Evolutionary conservation across 192 early-diverging fungal genomes (phyloP).

Genomic region (Phycomyces nitens): DNA sequence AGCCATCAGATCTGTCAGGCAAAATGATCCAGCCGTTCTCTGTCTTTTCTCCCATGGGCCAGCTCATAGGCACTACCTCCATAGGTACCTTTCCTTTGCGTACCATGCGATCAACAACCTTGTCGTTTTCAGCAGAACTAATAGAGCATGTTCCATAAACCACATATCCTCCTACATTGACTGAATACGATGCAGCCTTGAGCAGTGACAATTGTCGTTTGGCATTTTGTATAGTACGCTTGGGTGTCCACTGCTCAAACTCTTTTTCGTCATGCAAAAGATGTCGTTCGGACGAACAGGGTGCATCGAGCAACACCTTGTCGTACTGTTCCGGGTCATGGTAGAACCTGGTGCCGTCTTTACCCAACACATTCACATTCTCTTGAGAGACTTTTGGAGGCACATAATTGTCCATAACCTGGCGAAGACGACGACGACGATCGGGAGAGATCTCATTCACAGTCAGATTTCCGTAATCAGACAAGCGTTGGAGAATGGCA

Average conservation of each 20-base stretch:
- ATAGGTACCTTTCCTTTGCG: slow-evolving; percentile 33
- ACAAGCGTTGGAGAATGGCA: slow-evolving; percentile 42
- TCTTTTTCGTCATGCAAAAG: slow-evolving; percentile 42
- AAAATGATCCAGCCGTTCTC: slow-evolving; percentile 50
- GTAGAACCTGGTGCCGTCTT: slow-evolving; percentile 18
- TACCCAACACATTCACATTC: slow-evolving; percentile 10
- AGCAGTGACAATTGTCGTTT: slow-evolving; percentile 41
- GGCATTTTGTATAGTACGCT: slow-evolving; percentile 34
- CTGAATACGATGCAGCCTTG: slow-evolving; percentile 31
- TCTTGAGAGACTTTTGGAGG: slow-evolving; percentile 29
- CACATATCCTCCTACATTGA: slow-evolving; percentile 37
- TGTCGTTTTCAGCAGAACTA: slow-evolving; percentile 46
- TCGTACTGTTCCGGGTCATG: slow-evolving; percentile 29
- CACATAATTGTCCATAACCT: slow-evolving; percentile 43
- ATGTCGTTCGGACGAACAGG: slow-evolving; percentile 54
- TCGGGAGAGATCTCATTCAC: slow-evolving; percentile 43
- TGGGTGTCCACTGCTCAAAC: slow-evolving; percentile 41
- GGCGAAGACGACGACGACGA: slow-evolving; percentile 39
- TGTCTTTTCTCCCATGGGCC: slow-evolving; percentile 47
- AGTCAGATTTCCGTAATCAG: slow-evolving; percentile 29
- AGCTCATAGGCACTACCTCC: slow-evolving; percentile 27
- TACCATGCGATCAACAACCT: slow-evolving; percentile 40
- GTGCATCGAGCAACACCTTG: slow-evolving; percentile 50
- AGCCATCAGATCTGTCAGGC: slow-evolving; percentile 47
- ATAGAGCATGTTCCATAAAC: slow-evolving; percentile 56